Evolutionary conservation across 768 basidiomycete species (phyloP).

Genomic region (Leccinum pellstonianum): DNA sequence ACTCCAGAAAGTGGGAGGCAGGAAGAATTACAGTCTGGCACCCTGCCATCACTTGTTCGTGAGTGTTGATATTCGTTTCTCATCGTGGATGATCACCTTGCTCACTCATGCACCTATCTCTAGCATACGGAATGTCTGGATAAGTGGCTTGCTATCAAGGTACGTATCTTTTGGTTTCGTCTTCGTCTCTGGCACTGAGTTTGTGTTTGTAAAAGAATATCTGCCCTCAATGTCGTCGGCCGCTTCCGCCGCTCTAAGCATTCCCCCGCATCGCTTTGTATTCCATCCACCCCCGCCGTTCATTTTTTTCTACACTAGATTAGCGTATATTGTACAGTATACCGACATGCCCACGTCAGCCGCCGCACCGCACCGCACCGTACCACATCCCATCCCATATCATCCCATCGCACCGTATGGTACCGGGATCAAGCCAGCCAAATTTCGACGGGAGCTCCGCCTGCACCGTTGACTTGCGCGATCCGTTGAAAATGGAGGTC

Average conservation of each 20-base stretch:
- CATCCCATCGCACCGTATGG: background rate
- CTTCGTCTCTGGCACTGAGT: background rate
- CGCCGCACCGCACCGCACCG: too few species aligned
- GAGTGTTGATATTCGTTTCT: slow-evolving; percentile 28
- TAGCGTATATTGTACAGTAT: slow-evolving; percentile 10
- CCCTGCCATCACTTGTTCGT: slow-evolving; percentile 91
- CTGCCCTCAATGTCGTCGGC: slow-evolving; percentile 87
- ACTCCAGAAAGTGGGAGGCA: slow-evolving; percentile 34
- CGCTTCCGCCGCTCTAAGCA: slow-evolving; percentile 69
- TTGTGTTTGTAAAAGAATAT: slow-evolving; percentile 57
- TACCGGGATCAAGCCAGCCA: slow-evolving; percentile 49
- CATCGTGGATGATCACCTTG: background rate
- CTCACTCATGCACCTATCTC: background rate
- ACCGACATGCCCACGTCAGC: slow-evolving; percentile 5
- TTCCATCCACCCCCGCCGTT: background rate
- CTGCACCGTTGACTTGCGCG: slow-evolving; percentile 55
- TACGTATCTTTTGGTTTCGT: background rate
- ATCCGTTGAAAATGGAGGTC: slow-evolving; percentile 59
- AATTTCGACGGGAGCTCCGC: slow-evolving; percentile 65
- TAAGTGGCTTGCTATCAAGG: slow-evolving; percentile 81
- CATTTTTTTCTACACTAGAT: background rate
- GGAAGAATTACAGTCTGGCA: slow-evolving; percentile 79
- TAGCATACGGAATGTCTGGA: slow-evolving; percentile 89
- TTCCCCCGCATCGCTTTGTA: slow-evolving; percentile 1
- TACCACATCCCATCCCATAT: background rate